Evolutionary conservation across 2,329 filamentous ascomycete genomes (phyloP), one percentile per base, ranked within the genome.

Genomic region (Kalmusia sp.): DNA sequence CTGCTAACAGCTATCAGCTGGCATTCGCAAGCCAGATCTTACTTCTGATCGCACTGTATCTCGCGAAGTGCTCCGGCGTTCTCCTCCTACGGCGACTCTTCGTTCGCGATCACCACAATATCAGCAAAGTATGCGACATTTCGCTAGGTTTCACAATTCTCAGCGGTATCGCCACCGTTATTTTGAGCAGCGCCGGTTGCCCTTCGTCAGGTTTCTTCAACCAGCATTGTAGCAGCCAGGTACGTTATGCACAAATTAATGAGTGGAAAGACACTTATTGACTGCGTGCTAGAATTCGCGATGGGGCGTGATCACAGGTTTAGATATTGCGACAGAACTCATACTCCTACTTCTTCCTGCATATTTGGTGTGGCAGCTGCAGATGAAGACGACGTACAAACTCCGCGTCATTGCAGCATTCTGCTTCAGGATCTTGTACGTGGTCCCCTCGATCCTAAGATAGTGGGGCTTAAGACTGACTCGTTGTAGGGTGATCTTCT

Each of bases 401-500:
- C 24, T 62, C 3, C 59, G 54, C 22, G 58, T 65, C 40, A 54
- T 59, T 9, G 38, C 49, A 33, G 64, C 58, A 12, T 63, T 65
- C 38, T 39, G 49, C 28, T 57, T 58, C 28, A 49, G 61, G n/a
- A n/a, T 63, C 2, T 14, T 49, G 54, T 61, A 49, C 12, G 47
- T 55, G 12, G 2, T 33, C 4, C 7, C 30, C 8, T 17, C 12
- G 8, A 17, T 44, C 15, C 24, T 17, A 19, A 14, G n/a, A 28
- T 22, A 17, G n/a, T 22, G 11, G 21, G 39, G 19, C 17, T n/a
- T 19, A 12, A 24, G 21, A 9, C 52, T 55, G 28, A 58, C 44
- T 25, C 15, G 12, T 21, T 24, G 34, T 30, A 58, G 52, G 14
- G 25, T 43, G 19, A 55, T 56, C 38, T 27, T 52, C n/a, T 35